A percentile compares a stretch with the other conserved stretches of the same genome.
Conservation (phyloP, 345 rosid genomes). For the Citrus reticulata region DNA sequence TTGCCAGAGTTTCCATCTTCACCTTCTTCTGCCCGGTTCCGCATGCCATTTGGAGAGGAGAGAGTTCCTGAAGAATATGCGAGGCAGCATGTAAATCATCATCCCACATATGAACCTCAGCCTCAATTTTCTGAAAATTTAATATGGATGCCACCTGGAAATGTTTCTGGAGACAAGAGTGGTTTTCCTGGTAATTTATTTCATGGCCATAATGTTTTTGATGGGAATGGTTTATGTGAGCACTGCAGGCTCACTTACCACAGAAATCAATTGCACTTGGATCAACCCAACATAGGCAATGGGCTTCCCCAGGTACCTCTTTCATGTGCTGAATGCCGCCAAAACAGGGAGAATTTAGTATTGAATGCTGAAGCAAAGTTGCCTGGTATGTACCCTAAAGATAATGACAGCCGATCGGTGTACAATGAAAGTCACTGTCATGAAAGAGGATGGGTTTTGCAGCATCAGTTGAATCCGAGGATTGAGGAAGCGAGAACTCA, state of each 20-base stretch:
- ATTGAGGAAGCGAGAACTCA: constrained; percentile 66
- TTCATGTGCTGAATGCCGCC: constrained; percentile 53
- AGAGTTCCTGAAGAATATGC: constrained; percentile 67
- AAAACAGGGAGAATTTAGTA: constrained; percentile 48
- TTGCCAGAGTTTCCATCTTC: constrained; percentile 66
- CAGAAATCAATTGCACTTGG: constrained; percentile 61
- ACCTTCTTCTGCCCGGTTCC: constrained; percentile 70
- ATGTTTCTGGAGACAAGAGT: constrained; percentile 54
- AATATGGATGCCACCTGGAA: constrained; percentile 69
- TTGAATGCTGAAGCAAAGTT: constrained; percentile 55
- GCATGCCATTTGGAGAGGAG: constrained; percentile 74
- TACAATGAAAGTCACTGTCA: constrained; percentile 50
- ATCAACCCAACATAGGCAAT: constrained; percentile 58
- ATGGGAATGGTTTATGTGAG: constrained; percentile 63
- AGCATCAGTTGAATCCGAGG: constrained; percentile 55
- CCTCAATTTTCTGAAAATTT: constrained; percentile 58
- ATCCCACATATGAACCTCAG: constrained; percentile 53
- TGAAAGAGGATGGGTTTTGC: constrained; percentile 78
- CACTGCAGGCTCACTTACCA: constrained; percentile 51
- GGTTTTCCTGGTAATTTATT: constrained; percentile 73
- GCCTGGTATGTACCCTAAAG: constrained; percentile 51
- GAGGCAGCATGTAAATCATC: constrained; percentile 57
- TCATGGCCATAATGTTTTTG: constrained; percentile 55
- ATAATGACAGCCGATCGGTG: constrained; percentile 40
- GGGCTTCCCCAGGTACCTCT: constrained; percentile 43